Base-by-base conservation (phyloP, 2,329 filamentous ascomycete species). In the Cladobotryum mycophilum region DNA sequence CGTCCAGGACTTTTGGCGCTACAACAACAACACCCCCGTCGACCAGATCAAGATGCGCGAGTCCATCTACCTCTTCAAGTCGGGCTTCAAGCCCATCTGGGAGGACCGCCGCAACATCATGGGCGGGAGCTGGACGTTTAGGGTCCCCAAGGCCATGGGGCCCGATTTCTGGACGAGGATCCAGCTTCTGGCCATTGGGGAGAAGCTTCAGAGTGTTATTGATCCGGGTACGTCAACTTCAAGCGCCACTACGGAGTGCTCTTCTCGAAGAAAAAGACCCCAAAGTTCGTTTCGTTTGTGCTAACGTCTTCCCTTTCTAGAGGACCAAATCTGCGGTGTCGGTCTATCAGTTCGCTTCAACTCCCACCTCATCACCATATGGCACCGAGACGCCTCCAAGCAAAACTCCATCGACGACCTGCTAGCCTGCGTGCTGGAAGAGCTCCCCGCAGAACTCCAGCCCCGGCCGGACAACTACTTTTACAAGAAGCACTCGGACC, bases 111-210 rank as follows among this genome's bases (percentile, higher is more conserved):
- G 93, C 61, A 96, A 96, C 70, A 76, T 86, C 53, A 78, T 84
- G 55, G 92, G 92, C 47, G 92, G 92, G 45, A 86, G 87, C 66
- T 96, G 89, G 89, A 95, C 89, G 18, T 95, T 97, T 70, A 84
- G 91, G 46, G 85, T 96, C 41, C 84, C 85, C 56, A 96, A 95
- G 74, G 77, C 76, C 55, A 78, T 80, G 36, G 82, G 81, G 5
- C 80, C 82, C 3, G 85, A 85, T 60, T 86, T 88, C 64, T 96
- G 86, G 89, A 90, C 84, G 60, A 83, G 85, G 64, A 78, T 96
- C 55, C 82, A 90, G 71, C 73, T 92, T 64, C 77, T 93, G 67
- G 89, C 89, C 34, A 88, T 93, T 54, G 89, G 89, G 34, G 89
- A 95, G 74, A 79, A 85, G 63, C 73, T 95, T 55, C 86, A 93